A percentile compares a stretch with the other conserved stretches of the same genome.
These are phyloP conservation scores for Lasiosphaeria ovina DNA, from an alignment of 495 filamentous ascomycete genomes.

Conservation along the genomic window DNA sequence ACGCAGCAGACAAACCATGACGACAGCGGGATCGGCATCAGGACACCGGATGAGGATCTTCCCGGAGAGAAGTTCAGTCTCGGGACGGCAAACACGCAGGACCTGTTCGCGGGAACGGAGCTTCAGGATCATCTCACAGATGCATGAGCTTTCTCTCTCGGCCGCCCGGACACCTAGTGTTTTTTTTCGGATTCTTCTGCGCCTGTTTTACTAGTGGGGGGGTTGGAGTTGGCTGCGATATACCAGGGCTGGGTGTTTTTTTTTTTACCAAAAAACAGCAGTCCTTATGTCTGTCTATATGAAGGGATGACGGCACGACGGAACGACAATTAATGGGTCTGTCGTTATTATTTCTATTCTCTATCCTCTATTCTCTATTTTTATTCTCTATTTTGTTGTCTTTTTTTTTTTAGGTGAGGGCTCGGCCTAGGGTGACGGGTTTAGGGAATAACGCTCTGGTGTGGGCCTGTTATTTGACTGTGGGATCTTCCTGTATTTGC, in stretches of 20 bases:
- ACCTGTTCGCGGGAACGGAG: slow-evolving; percentile 31
- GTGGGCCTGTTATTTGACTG: no score
- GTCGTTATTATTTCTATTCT: background rate
- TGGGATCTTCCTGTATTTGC: no score
- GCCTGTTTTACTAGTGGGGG: background rate
- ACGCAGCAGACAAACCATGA: slow-evolving; percentile 48
- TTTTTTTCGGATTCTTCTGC: slow-evolving; percentile 3
- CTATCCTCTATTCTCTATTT: no score
- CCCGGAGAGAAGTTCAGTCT: slow-evolving; percentile 53
- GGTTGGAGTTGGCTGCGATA: slow-evolving; percentile 6
- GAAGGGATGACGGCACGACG: slow-evolving; percentile 16
- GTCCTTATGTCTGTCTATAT: background rate
- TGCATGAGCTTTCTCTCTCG: slow-evolving; percentile 3
- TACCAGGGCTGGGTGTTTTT: slow-evolving; percentile 1
- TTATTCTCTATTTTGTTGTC: no score
- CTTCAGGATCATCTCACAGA: slow-evolving; percentile 22
- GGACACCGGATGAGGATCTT: slow-evolving; percentile 59
- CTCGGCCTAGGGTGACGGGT: no score
- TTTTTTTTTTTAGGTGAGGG: no score
- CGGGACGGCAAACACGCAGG: slow-evolving; percentile 22
- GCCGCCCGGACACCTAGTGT: background rate
- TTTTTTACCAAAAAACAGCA: background rate
- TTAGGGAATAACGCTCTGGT: no score
- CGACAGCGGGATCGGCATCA: slow-evolving; percentile 69
- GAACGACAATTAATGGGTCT: slow-evolving; percentile 6